Evolutionary conservation across 495 filamentous ascomycete species (phyloP), one percentile per base, ranked within the genome.

Genomic region (Rhypophila decipiens): DNA sequence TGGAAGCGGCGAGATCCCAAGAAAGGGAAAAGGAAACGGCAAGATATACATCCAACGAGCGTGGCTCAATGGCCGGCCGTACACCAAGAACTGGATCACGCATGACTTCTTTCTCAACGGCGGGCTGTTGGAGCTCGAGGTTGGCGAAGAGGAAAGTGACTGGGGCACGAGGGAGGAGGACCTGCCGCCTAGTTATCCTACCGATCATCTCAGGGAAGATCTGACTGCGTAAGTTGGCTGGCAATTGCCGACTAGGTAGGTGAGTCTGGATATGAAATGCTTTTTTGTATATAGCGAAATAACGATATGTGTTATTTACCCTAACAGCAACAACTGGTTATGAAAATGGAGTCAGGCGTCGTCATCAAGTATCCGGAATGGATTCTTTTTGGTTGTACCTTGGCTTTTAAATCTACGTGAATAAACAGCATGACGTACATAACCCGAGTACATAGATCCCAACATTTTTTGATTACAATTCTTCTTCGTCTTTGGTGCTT

Each of bases 101-200:
- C 85, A 90, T 55, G 78, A 79, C 15, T 87, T 90, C 55, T 88
- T 88, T 59, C 58, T 76, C 0, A 67, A 79, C 18, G 86, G 85
- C 1, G 76, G 79, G 34, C 70, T 79, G 49, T 63, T 90, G 40
- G 82, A 87, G 50, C 66, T 88, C 39, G 70, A 66, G 21, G 65
- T 88, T 1, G 86, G 84, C 0, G 52, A 64, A n/a, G 65, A 65
- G 33, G 85, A 88, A 61, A 79, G 77, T 48, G 55, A 34, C 0
- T 88, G 85, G 86, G 86, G 85, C 5, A 85, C 78, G 7, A 59
- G 45, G 18, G 65, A 72, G n/a, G 75, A 69, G 42, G 83, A 87
- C 65, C 52, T 85, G 45, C 85, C 86, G 45, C 84, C 85, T 11
- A 82, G 79, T 57, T 60, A 63, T 55, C 47, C 50, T 17, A 47